Percentiles rank a stretch among this genome's conserved stretches.
These are phyloP conservation scores for Polytrichum commune DNA, from an alignment of 225 moss, liverwort and hornwort species.

Conservation along the genomic window DNA sequence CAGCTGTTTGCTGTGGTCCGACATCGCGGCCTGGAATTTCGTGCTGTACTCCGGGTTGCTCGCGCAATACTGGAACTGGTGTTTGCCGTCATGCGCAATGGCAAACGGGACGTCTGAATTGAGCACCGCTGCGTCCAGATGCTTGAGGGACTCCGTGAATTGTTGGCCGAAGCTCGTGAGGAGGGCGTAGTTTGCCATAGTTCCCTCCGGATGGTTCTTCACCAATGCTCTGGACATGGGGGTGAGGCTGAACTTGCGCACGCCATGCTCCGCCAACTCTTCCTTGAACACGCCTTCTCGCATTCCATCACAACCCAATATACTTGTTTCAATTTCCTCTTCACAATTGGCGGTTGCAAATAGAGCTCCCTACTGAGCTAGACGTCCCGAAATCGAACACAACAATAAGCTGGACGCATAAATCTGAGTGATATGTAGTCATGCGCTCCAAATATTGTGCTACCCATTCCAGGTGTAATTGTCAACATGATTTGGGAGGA, in stretches of 20 bases:
- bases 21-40: constrained; percentile 13
- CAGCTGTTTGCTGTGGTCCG: constrained; percentile 7
- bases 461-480: too few species aligned
- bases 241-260: constrained; percentile 4
- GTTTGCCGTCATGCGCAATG: constrained; percentile 2
- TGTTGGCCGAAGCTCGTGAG: background rate
- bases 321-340: too few species aligned
- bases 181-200: constrained; percentile 7
- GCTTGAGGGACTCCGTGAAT: background rate
- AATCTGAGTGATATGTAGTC: too few species aligned
- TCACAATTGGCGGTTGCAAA: too few species aligned
- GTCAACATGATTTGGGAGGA: too few species aligned
- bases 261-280: constrained; percentile 6
- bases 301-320: too few species aligned
- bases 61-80: constrained; percentile 10
- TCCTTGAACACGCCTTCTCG: background rate
- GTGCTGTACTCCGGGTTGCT: background rate
- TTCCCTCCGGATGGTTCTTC: background rate
- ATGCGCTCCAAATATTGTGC: too few species aligned
- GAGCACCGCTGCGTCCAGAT: constrained; percentile 5
- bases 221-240: constrained; percentile 15
- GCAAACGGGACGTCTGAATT: constrained; percentile 10
- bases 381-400: too few species aligned
- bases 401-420: too few species aligned
- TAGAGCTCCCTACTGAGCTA: too few species aligned